Percentiles rank a stretch among this genome's conserved stretches.
These are phyloP conservation scores for Aspergillus avenaceus DNA, from an alignment of 495 filamentous ascomycete species.

Conservation along the genomic window DNA sequence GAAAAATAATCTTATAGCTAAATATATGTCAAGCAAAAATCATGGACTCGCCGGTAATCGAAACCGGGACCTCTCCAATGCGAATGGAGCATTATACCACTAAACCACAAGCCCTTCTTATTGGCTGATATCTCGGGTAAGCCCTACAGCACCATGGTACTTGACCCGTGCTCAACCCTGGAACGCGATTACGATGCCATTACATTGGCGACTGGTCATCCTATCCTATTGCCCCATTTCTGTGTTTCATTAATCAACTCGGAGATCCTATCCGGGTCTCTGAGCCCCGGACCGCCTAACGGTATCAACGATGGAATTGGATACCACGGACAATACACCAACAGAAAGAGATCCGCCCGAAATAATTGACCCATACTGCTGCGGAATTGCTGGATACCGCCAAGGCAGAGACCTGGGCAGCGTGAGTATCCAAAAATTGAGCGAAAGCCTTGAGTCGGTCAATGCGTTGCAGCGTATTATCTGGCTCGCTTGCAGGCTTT, in stretches of 20 bases:
- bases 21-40: no score
- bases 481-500: conserved; percentile 3
- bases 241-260: conserved; percentile 9
- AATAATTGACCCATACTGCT: conserved; percentile 33
- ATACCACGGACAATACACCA: conserved; percentile 11
- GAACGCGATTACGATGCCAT: background rate
- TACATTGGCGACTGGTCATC: conserved; percentile 24
- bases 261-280: conserved; percentile 9
- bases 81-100: conserved; percentile 8
- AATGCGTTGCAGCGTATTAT: conserved; percentile 9
- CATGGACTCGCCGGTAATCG: conserved; percentile 7
- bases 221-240: conserved; percentile 15
- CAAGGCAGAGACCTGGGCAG: conserved; percentile 25
- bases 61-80: conserved; percentile 9
- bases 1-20: background rate
- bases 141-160: background rate
- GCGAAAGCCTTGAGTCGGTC: conserved; percentile 1
- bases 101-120: conserved; percentile 8
- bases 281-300: conserved; percentile 16
- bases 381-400: conserved; percentile 30
- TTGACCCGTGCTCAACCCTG: no score
- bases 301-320: background rate
- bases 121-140: background rate
- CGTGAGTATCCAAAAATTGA: conserved; percentile 19
- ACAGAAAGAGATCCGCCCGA: conserved; percentile 37